phyloP scores from a whole-genome alignment of 306 rosid genomes.

The Lagenaria siceraria region DNA sequence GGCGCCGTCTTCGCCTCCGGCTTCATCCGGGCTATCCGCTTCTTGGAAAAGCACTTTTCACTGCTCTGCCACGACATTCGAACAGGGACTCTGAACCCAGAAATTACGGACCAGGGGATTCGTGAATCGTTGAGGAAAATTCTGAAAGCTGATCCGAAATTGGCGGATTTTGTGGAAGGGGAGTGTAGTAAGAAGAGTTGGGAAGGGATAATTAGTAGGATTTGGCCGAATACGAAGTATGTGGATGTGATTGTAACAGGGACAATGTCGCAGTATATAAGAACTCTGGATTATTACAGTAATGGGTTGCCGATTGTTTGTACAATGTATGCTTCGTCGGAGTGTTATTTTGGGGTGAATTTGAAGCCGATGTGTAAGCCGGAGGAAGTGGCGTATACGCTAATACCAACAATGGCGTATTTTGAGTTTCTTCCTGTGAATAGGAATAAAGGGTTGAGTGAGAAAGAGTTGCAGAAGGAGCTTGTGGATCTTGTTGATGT shows the following conservation, averaged over 20 bases:
- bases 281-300: constrained; percentile 65
- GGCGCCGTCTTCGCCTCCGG: constrained; percentile 86
- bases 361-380: constrained; percentile 73
- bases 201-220: constrained; percentile 65
- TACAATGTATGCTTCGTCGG: constrained; percentile 83
- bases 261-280: constrained; percentile 88
- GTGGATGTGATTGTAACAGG: constrained; percentile 95
- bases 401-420: constrained; percentile 79
- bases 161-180: constrained; percentile 40
- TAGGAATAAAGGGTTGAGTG: constrained; percentile 29
- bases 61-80: constrained; percentile 51
- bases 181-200: constrained; percentile 50
- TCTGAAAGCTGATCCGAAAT: constrained; percentile 37
- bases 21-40: constrained; percentile 61
- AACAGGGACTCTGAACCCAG: constrained; percentile 35
- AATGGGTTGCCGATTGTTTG: constrained; percentile 79
- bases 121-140: constrained; percentile 41
- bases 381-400: constrained; percentile 60
- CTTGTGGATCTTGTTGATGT: constrained; percentile 68
- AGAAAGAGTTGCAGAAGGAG: constrained; percentile 26
- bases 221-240: constrained; percentile 86
- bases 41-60: constrained; percentile 60
- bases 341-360: constrained; percentile 81
- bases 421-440: constrained; percentile 61
- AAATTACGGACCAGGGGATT: constrained; percentile 32